Evolutionary conservation across 2,329 filamentous ascomycete genomes (phyloP).

Genomic region (Verticillium nonalfalfae): DNA sequence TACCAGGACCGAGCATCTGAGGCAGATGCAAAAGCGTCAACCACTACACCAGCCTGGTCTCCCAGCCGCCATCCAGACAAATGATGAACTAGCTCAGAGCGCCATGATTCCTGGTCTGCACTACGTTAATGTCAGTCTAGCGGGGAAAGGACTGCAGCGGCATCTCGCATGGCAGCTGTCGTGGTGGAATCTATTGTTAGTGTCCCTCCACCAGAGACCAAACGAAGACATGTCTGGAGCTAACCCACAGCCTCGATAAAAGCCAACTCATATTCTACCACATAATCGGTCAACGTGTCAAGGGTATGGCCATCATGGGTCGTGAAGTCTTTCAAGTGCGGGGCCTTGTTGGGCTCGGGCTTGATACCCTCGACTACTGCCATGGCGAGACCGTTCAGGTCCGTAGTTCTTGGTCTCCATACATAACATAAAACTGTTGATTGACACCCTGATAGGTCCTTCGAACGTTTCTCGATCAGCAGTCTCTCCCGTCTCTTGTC

Average conservation of each 20-base stretch:
- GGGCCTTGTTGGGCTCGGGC: conserved; percentile 64
- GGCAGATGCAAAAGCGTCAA: conserved; percentile 53
- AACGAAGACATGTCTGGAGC: neutral
- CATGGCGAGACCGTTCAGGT: conserved; percentile 50
- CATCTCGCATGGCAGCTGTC: conserved; percentile 62
- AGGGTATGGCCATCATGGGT: conserved; percentile 65
- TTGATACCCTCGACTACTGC: conserved; percentile 64
- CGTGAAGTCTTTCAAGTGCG: conserved; percentile 64
- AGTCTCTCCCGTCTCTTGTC: conserved; percentile 58
- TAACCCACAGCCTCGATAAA: neutral
- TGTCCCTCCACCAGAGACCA: neutral
- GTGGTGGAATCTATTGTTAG: conserved; percentile 59
- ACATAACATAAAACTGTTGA: neutral
- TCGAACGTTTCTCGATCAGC: conserved; percentile 35
- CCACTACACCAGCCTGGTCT: neutral
- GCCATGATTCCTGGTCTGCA: conserved; percentile 56
- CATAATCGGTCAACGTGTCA: conserved; percentile 58
- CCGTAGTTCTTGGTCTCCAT: conserved; percentile 10
- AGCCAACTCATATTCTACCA: conserved; percentile 58
- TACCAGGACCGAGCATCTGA: conserved; percentile 63
- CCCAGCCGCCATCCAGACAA: conserved; percentile 35
- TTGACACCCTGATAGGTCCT: conserved; percentile 30
- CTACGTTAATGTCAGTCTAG: conserved; percentile 67
- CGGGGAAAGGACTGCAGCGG: conserved; percentile 63
- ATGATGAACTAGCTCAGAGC: conserved; percentile 45